These are phyloP conservation scores for Suhomyces terraborum DNA, from an alignment of 1,139 yeast species.

Conservation along the genomic window DNA sequence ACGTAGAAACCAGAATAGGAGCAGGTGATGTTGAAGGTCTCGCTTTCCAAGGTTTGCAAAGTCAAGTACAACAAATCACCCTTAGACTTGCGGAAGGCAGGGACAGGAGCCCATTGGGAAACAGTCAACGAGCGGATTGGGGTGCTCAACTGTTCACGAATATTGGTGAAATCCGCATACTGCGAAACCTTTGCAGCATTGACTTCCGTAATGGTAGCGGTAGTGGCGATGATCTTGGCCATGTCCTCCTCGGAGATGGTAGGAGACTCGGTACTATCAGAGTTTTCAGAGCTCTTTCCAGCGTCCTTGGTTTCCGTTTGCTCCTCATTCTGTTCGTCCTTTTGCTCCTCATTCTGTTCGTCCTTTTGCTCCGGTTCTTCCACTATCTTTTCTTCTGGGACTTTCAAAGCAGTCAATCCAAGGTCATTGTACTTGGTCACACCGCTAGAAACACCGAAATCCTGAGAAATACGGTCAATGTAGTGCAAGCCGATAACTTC, in stretches of 20 bases:
- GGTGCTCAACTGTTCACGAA: conserved; percentile 28
- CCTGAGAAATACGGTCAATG: conserved; percentile 35
- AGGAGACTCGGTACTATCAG: conserved; percentile 16
- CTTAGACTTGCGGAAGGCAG: conserved; percentile 57
- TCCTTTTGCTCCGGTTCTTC: conserved; percentile 4
- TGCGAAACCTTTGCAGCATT: conserved; percentile 14
- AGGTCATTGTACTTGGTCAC: conserved; percentile 32
- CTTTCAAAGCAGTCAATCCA: conserved; percentile 29
- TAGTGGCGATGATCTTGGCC: conserved; percentile 15
- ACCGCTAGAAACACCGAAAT: conserved; percentile 25
- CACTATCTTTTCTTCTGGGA: conserved; percentile 13
- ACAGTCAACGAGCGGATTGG: conserved; percentile 59
- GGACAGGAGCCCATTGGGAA: conserved; percentile 90
- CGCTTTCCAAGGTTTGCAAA: conserved; percentile 78
- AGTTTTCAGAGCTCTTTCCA: conserved; percentile 1
- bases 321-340: neutral
- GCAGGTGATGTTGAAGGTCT: conserved; percentile 75
- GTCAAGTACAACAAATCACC: conserved; percentile 84
- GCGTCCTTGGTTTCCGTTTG: neutral
- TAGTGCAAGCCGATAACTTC: conserved; percentile 49
- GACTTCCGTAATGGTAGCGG: conserved; percentile 11
- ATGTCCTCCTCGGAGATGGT: conserved; percentile 21
- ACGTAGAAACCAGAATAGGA: conserved; percentile 77
- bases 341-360: neutral
- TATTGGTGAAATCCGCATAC: conserved; percentile 22